Evolutionary conservation across 306 rosid species (phyloP).

Genomic region (Amphicarpaea edgeworthii): DNA sequence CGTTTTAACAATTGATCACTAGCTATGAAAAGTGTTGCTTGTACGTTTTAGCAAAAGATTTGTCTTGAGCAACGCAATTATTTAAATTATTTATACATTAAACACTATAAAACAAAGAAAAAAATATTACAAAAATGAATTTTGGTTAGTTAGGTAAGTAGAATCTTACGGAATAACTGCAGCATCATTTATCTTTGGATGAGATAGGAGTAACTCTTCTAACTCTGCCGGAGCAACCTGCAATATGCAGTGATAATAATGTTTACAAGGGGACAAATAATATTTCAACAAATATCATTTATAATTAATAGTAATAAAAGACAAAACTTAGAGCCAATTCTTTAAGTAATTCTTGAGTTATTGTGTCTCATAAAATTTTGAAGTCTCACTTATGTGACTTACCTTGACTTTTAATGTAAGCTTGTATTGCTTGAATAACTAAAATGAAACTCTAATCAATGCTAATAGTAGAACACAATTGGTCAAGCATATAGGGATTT

Average conservation of each 20-base stretch:
- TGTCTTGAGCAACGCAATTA: not conserved
- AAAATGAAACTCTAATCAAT: no score
- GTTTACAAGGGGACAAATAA: not conserved
- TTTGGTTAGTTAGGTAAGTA: not conserved
- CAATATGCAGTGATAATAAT: not conserved
- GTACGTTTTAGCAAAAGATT: no score
- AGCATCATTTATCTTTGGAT: conserved; percentile 64
- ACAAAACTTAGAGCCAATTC: no score
- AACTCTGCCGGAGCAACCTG: conserved; percentile 83
- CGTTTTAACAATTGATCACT: not conserved
- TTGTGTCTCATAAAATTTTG: no score
- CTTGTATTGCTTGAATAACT: no score
- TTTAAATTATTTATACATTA: not conserved
- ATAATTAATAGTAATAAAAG: no score
- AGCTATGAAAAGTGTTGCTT: not conserved
- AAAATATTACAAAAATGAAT: not conserved
- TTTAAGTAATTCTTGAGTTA: no score
- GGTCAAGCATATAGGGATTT: no score
- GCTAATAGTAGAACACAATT: no score
- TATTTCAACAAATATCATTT: not conserved
- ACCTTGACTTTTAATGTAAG: no score
- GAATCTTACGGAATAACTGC: conserved; percentile 72
- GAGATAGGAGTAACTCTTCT: conserved; percentile 70
- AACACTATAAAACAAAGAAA: not conserved
- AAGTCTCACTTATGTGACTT: no score